Base-by-base conservation (phyloP, 768 basidiomycete species). In the Rubroboletus satanas region DNA sequence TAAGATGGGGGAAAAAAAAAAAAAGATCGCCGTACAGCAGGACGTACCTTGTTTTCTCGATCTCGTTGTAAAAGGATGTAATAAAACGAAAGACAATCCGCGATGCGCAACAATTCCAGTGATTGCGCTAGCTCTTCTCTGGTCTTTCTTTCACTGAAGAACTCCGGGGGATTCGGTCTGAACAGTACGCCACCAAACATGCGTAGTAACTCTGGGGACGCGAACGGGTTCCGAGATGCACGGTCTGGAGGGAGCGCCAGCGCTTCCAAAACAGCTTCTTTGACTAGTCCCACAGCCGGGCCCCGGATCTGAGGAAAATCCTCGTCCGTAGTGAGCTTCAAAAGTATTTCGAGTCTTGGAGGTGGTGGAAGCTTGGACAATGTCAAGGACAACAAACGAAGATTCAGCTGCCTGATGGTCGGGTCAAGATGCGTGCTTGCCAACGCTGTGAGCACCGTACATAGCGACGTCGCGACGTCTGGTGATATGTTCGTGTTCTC, bases 261-360 rank as follows among this genome's bases (percentile, higher is more conserved):
- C 0, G 76, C 80, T 46, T 85, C 79, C 11, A 90, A 66, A 1
- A 84, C 71, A 1, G 82, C 80, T 48, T 90, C 87, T 65, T 85
- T 87, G 1, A 89, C 76, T 2, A 90, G 73, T 0, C 85, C 84
- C 0, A 91, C 75, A 0, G 85, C 80, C 1, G 87, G 85, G 0
- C 83, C 80, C 9, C 83, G 78, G 77, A 90, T 87, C 62, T 87
- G 84, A 0, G 84, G 84, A 44, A 80, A 79, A 15, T 80, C 71
- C 6, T 68, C 67, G 53, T 82, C 75, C 10, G 62, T 58, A 17
- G 80, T 76, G 21, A 90, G 74, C 35, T 83, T 83, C 11, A 74
- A 68, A 4, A 90, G 74, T 9, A 84, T 69, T 39, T 81, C 77
- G 15, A 89, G 70, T 3, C 82, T 79, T 0, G 83, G 60, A 35